Percentiles rank a stretch among this genome's conserved stretches.
These are phyloP conservation scores for Apiospora phragmitis DNA, from an alignment of 2,329 filamentous ascomycete genomes.

Conservation along the genomic window DNA sequence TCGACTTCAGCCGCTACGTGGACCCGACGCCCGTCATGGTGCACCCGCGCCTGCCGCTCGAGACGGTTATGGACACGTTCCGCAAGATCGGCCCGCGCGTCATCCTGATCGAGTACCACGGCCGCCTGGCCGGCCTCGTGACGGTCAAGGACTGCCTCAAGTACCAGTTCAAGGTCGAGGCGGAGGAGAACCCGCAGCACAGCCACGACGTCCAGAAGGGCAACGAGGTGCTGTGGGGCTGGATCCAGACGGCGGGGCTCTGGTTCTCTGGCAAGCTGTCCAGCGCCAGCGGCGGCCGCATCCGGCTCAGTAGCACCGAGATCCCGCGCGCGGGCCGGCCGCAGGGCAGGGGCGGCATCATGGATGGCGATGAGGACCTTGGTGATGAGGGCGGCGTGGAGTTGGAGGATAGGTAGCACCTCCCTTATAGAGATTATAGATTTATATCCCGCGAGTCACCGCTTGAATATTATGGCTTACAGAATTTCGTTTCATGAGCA, in stretches of 20 bases:
- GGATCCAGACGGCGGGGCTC: conserved; percentile 51
- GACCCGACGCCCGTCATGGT: conserved; percentile 88
- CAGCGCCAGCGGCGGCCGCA: conserved; percentile 55
- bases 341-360: conserved; percentile 35
- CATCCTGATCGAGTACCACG: conserved; percentile 88
- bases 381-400: conserved; percentile 41
- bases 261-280: conserved; percentile 62
- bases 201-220: conserved; percentile 55
- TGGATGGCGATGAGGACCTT: conserved; percentile 53
- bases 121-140: conserved; percentile 79
- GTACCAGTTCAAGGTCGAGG: conserved; percentile 96
- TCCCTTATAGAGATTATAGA: background rate
- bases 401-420: conserved; percentile 30
- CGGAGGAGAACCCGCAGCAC: conserved; percentile 70
- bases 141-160: conserved; percentile 97
- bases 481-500: background rate
- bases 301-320: conserved; percentile 45
- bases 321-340: conserved; percentile 30
- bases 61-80: conserved; percentile 98
- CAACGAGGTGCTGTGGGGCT: conserved; percentile 66
- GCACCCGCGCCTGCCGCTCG: conserved; percentile 85
- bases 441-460: background rate
- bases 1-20: conserved; percentile 86
- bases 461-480: background rate
- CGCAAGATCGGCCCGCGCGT: conserved; percentile 96